Evolutionary conservation across 495 filamentous ascomycete species (phyloP).

Genomic region (Aspergillus hancockii): DNA sequence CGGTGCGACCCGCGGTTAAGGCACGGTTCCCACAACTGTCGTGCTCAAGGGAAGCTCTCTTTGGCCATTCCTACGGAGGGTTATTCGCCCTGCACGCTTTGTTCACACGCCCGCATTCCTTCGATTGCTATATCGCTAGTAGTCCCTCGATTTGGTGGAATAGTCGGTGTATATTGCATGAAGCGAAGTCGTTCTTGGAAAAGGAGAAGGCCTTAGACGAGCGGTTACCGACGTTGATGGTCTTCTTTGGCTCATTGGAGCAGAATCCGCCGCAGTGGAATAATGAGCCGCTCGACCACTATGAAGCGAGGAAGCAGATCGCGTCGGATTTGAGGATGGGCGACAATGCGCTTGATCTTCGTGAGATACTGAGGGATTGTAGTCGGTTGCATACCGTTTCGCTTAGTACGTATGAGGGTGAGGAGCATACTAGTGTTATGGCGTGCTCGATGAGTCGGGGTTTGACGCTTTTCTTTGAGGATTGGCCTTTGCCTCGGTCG

Average conservation of each 20-base stretch:
- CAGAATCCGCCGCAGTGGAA: constrained; percentile 40
- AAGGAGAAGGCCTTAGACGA: background rate
- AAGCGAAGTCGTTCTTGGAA: constrained; percentile 19
- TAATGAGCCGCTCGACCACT: constrained; percentile 31
- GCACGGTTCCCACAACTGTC: constrained; percentile 18
- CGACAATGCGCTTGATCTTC: constrained; percentile 38
- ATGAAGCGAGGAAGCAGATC: constrained; percentile 43
- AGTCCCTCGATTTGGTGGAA: constrained; percentile 34
- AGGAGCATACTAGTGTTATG: constrained; percentile 30
- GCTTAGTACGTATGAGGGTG: constrained; percentile 32
- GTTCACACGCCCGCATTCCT: constrained; percentile 25
- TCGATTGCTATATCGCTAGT: constrained; percentile 28
- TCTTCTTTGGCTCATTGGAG: constrained; percentile 31
- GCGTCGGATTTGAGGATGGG: constrained; percentile 43
- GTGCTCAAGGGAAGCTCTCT: constrained; percentile 22
- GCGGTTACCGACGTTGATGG: constrained; percentile 18
- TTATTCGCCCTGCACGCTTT: constrained; percentile 27
- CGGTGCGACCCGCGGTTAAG: constrained; percentile 21
- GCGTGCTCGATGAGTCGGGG: constrained; percentile 24
- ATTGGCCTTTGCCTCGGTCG: constrained; percentile 18
- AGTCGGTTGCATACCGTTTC: constrained; percentile 35
- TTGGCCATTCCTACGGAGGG: constrained; percentile 31
- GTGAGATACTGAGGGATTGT: constrained; percentile 10
- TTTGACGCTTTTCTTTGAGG: constrained; percentile 27
- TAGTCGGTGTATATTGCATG: constrained; percentile 17